Evolutionary conservation across 2,329 filamentous ascomycete genomes (phyloP).

Genomic region (Teratosphaeriaceae sp.): DNA sequence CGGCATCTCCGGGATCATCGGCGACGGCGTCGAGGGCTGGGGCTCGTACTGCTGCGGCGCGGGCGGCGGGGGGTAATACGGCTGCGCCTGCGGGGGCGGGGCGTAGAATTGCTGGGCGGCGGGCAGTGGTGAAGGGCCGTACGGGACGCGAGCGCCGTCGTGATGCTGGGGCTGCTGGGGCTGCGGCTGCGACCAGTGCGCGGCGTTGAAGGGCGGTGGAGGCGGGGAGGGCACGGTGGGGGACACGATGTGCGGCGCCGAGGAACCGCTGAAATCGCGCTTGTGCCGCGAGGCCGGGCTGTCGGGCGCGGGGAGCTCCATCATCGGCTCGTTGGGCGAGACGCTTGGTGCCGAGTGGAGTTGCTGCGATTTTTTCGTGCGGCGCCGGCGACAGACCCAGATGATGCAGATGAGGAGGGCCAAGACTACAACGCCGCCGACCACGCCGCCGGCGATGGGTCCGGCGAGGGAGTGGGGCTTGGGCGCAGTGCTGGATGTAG

Average conservation of each 20-base stretch:
- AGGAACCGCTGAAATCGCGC: neutral
- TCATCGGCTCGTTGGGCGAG: neutral
- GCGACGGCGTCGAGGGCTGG: neutral
- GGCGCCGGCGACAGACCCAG: constrained; percentile 31
- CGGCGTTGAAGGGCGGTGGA: constrained; percentile 2
- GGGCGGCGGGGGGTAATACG: constrained; percentile 1
- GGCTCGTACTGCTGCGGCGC: neutral
- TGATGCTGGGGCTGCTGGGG: too few relatives aligned
- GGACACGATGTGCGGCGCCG: neutral
- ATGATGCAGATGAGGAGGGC: constrained; percentile 23
- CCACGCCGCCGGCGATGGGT: constrained; percentile 35
- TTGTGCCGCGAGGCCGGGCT: constrained; percentile 2
- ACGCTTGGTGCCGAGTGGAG: neutral
- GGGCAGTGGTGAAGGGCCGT: too few relatives aligned
- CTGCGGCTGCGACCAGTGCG: constrained; percentile 5
- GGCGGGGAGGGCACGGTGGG: neutral
- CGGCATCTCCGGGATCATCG: constrained; percentile 1
- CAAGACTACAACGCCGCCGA: constrained; percentile 32
- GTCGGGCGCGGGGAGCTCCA: constrained; percentile 1
- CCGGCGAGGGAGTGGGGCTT: constrained; percentile 22
- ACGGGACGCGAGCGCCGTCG: constrained; percentile 1
- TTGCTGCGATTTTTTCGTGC: constrained; percentile 20
- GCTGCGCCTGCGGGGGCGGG: constrained; percentile 6
- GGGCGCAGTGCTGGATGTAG: constrained; percentile 8
- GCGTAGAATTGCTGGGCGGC: constrained; percentile 2